phyloP scores from a whole-genome alignment of 2,329 filamentous ascomycete genomes.

The Berkeleyomyces basicola region DNA sequence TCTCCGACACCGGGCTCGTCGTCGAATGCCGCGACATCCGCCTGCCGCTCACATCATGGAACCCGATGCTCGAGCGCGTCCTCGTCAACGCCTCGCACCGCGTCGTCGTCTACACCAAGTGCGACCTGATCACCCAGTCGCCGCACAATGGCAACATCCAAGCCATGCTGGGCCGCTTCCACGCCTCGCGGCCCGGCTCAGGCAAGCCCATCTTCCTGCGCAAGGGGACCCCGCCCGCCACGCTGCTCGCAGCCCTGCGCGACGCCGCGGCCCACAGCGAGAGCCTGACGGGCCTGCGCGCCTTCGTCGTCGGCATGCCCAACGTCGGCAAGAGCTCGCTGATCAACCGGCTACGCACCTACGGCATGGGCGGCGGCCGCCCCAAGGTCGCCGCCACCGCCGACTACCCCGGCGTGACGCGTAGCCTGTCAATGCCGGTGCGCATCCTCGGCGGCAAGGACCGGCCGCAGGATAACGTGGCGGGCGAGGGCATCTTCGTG shows the following conservation, averaged over 20 bases:
- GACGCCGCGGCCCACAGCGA: constrained; percentile 22
- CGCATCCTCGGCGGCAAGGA: constrained; percentile 42
- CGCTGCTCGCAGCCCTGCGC: constrained; percentile 19
- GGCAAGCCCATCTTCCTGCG: constrained; percentile 27
- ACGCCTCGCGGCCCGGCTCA: constrained; percentile 16
- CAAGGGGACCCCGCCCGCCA: constrained; percentile 2
- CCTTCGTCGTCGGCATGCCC: constrained; percentile 90
- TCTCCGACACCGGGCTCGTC: constrained; percentile 70
- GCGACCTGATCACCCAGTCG: constrained; percentile 43
- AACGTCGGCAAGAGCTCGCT: constrained; percentile 93
- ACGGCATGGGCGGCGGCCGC: constrained; percentile 33
- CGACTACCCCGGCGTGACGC: constrained; percentile 73
- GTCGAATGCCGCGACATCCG: constrained; percentile 92
- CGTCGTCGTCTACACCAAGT: constrained; percentile 81
- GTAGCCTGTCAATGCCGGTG: constrained; percentile 68
- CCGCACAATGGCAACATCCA: constrained; percentile 18
- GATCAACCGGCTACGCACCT: constrained; percentile 66
- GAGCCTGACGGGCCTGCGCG: constrained; percentile 62
- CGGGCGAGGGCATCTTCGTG: constrained; percentile 55
- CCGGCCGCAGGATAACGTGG: constrained; percentile 18
- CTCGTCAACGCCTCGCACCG: constrained; percentile 51
- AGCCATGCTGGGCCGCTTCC: constrained; percentile 17
- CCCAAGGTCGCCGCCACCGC: constrained; percentile 66
- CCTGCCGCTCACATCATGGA: constrained; percentile 74
- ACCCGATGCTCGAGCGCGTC: constrained; percentile 70